Evolutionary conservation across 176 grass and related monocot genomes (phyloP).

Genomic region (Hsuehochloa calcarea): DNA sequence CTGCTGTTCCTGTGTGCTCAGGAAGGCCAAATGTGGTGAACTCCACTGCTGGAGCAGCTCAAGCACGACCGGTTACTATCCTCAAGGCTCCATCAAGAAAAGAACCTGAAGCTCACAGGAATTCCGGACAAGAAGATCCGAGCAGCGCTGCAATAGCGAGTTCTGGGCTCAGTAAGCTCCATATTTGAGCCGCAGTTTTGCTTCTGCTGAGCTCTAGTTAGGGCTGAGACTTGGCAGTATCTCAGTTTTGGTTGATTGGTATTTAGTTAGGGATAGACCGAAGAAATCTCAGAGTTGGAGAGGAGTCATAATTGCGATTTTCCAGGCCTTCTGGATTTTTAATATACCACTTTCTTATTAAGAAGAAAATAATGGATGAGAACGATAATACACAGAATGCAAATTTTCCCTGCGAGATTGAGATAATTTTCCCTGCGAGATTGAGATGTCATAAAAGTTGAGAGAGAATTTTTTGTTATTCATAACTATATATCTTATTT

Average conservation of each 20-base stretch:
- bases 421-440: too few species aligned
- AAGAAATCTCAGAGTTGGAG: slow-evolving; percentile 21
- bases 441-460: too few species aligned
- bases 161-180: slow-evolving; percentile 43
- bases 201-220: slow-evolving; percentile 32
- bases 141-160: not conserved
- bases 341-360: slow-evolving; percentile 1
- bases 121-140: not conserved
- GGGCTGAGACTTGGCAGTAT: not conserved
- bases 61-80: slow-evolving; percentile 18
- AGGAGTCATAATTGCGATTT: not conserved
- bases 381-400: slow-evolving; percentile 19
- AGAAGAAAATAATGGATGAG: slow-evolving; percentile 15
- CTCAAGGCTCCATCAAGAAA: not conserved
- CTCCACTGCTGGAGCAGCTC: not conserved
- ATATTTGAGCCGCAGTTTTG: slow-evolving; percentile 43
- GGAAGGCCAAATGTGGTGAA: slow-evolving; percentile 35
- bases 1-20: slow-evolving; percentile 55
- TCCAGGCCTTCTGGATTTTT: not conserved
- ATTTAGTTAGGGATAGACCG: slow-evolving; percentile 19
- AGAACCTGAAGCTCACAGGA: slow-evolving; percentile 5
- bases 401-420: not conserved
- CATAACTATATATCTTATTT: too few species aligned
- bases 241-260: slow-evolving; percentile 36
- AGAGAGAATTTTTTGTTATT: too few species aligned